Evolutionary conservation across 805 yeast genomes (phyloP).

Genomic region (Sugiyamaella qingdaonensis): DNA sequence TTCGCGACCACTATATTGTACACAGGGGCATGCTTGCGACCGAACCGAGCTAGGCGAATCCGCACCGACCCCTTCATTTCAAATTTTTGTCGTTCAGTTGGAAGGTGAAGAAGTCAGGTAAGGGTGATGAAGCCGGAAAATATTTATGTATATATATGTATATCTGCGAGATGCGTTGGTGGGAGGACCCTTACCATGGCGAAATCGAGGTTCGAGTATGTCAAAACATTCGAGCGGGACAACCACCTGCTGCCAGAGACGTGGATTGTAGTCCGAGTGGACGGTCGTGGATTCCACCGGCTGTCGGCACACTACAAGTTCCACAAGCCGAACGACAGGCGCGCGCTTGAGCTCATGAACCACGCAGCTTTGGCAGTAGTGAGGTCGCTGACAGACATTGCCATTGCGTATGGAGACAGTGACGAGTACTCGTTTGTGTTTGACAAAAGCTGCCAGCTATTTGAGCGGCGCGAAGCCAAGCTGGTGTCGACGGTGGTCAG

Average conservation of each 20-base stretch:
- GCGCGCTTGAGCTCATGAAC: slow-evolving; percentile 80
- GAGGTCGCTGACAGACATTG: slow-evolving; percentile 62
- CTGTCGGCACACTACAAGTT: slow-evolving; percentile 71
- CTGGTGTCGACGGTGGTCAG: slow-evolving; percentile 78
- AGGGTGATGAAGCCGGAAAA: not conserved
- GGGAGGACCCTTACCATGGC: not conserved
- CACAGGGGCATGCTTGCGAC: slow-evolving; percentile 79
- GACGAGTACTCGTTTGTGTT: slow-evolving; percentile 90
- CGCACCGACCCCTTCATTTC: slow-evolving; percentile 67
- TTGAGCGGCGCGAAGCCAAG: slow-evolving; percentile 80
- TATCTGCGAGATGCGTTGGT: not conserved
- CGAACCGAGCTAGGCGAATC: slow-evolving; percentile 89
- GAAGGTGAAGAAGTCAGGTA: not conserved
- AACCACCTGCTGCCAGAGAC: slow-evolving; percentile 71
- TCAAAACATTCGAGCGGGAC: slow-evolving; percentile 72
- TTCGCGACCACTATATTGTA: slow-evolving; percentile 90
- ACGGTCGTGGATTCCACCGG: slow-evolving; percentile 91
- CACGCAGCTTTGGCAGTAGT: slow-evolving; percentile 66
- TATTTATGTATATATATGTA: not conserved
- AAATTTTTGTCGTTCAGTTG: not conserved
- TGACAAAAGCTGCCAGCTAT: slow-evolving; percentile 57
- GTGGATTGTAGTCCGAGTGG: slow-evolving; percentile 78
- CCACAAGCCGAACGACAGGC: slow-evolving; percentile 78
- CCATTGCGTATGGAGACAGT: slow-evolving; percentile 88
- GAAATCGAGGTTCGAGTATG: slow-evolving; percentile 66